phyloP scores from a whole-genome alignment of 441 rosid species.

The Eruca vesicaria region DNA sequence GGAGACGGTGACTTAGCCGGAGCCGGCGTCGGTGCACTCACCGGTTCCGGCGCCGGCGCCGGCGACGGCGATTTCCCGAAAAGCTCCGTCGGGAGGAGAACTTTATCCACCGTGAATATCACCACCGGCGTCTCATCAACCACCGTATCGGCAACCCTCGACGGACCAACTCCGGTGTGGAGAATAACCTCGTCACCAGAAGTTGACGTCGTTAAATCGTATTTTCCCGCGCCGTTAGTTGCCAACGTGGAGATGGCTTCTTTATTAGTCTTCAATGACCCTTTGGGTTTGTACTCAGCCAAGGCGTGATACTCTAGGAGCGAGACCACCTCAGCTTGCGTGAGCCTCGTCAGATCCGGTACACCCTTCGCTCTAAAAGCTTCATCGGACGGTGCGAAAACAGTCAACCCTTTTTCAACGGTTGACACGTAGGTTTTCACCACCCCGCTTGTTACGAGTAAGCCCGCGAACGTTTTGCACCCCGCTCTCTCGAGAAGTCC shows the following conservation, averaged over 20 bases:
- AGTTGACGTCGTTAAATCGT: constrained; percentile 54
- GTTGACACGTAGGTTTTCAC: constrained; percentile 64
- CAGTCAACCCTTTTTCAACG: constrained; percentile 64
- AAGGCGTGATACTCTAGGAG: constrained; percentile 74
- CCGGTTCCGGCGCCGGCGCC: constrained; percentile 51
- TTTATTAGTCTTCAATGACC: constrained; percentile 58
- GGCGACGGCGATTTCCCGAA: constrained; percentile 71
- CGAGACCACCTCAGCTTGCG: constrained; percentile 69
- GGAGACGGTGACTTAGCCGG: constrained; percentile 46
- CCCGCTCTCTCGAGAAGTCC: constrained; percentile 84
- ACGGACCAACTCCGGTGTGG: constrained; percentile 62
- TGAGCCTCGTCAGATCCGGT: constrained; percentile 69
- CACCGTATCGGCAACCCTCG: constrained; percentile 69
- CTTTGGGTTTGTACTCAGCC: constrained; percentile 59
- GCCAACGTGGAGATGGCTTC: constrained; percentile 68
- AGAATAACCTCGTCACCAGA: constrained; percentile 73
- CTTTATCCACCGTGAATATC: constrained; percentile 68
- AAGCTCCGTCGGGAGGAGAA: constrained; percentile 62
- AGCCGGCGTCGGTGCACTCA: constrained; percentile 54
- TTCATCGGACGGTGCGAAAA: constrained; percentile 85
- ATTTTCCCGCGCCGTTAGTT: constrained; percentile 66
- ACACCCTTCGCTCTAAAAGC: constrained; percentile 72
- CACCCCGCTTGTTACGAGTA: constrained; percentile 69
- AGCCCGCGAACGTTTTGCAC: constrained; percentile 67
- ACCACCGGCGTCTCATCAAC: constrained; percentile 66